Percentiles rank a stretch among this genome's conserved stretches.
phyloP scores from a whole-genome alignment of 352 stramenopile genomes.

The Albugo laibachii region DNA sequence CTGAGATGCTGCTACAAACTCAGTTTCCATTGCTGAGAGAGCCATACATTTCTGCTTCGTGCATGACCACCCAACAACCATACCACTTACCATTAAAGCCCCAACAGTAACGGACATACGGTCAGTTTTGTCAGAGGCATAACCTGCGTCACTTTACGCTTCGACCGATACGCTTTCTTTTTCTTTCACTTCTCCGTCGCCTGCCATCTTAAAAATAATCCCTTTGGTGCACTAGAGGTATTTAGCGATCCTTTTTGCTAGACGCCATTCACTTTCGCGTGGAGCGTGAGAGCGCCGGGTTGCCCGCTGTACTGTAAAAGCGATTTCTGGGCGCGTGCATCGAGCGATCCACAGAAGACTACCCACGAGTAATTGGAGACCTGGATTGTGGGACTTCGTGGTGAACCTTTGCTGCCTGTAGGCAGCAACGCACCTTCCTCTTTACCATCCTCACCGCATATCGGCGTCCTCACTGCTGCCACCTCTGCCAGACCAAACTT shows the following conservation, averaged over 20 bases:
- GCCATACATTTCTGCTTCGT: no score
- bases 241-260: conserved; percentile 8
- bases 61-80: no score
- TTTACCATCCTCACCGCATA: background rate
- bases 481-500: background rate
- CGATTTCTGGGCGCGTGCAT: conserved; percentile 12
- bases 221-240: conserved; percentile 10
- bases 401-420: background rate
- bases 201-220: conserved; percentile 1
- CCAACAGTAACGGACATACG: conserved; percentile 9
- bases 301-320: conserved; percentile 11
- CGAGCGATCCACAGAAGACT: conserved; percentile 14
- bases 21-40: no score
- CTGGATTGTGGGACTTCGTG: conserved; percentile 4
- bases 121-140: conserved; percentile 6
- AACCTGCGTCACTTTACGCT: conserved; percentile 10
- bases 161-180: background rate
- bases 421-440: conserved; percentile 2
- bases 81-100: background rate
- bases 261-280: conserved; percentile 1
- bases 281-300: conserved; percentile 6
- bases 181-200: background rate
- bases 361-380: conserved; percentile 14
- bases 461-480: background rate
- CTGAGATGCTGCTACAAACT: no score